Evolutionary conservation across 495 filamentous ascomycete species (phyloP), one percentile per base, ranked within the genome.

Genomic region (Podospora sp.): DNA sequence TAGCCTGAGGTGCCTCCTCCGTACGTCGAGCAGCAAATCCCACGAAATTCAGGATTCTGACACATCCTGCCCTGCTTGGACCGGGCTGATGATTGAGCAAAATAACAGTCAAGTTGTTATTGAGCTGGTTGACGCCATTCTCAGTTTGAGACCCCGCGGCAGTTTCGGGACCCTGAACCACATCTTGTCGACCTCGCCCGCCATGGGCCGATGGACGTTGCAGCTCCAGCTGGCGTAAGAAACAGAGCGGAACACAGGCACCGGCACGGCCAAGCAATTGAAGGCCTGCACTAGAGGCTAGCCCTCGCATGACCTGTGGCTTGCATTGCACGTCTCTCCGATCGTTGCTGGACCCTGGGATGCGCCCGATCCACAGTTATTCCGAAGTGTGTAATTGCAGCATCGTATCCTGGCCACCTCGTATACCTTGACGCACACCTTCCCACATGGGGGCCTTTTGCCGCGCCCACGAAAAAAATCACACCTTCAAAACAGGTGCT

Each of bases 381-480:
- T 46, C 40, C 11, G 40, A 46, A 46, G 16, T 12, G 40, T 12
- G 11, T 46, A 46, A 46, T 46, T 46, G 40, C 40, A 36, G 33
- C 33, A 46, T 46, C 40, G 16, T 33, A 46, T 46, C 52, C 52
- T 24, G 21, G 21, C 20, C 6, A 55, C 24, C 52, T 55, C 52
- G 52, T 55, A 55, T 55, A 55, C 8, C 20, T 55, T 55, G 52
- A 33, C 21, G 20, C 52, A 46, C 40, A 55, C 20, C 52, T 55
- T 55, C 52, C 52, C n/a, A 16, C n/a, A 55, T 22, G 52, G 52
- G n/a, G 20, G 49, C 18, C 21, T 26, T 26, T 55, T 22, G 52
- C 21, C 49, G 8, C 24, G 7, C 20, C 24, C 24, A 55, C 14
- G 52, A 11, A 24, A 26, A n/a, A 22, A 16, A n/a, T 55, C 52